Evolutionary conservation across 2,329 filamentous ascomycete genomes (phyloP).

Genomic region (Rosellinia necatrix): DNA sequence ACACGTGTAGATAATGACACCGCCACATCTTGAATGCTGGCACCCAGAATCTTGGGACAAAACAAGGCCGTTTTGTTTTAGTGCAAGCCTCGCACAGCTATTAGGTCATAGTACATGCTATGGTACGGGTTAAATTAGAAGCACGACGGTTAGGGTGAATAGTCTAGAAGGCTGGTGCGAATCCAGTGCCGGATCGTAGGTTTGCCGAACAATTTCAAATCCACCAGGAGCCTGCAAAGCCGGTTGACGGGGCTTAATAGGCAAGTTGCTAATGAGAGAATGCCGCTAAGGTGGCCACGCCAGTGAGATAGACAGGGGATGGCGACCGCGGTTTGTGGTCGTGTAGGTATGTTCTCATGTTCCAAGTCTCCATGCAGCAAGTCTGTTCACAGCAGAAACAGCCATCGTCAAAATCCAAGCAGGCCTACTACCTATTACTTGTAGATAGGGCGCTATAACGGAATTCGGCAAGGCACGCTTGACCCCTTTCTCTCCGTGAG

Average conservation of each 20-base stretch:
- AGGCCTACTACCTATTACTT: not conserved
- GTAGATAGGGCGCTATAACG: not conserved
- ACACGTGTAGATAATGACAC: too few relatives aligned
- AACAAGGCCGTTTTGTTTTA: not conserved
- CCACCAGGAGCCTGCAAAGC: not conserved
- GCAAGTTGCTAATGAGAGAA: not conserved
- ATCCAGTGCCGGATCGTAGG: too few relatives aligned
- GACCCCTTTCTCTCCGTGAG: not conserved
- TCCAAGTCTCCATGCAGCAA: too few relatives aligned
- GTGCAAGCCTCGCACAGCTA: not conserved
- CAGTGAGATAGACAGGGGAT: not conserved
- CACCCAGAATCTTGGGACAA: not conserved
- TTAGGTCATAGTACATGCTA: not conserved
- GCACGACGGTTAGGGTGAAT: not conserved
- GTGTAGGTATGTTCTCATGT: too few relatives aligned
- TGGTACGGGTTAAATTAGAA: not conserved
- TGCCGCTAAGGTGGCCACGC: not conserved
- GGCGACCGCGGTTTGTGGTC: too few relatives aligned
- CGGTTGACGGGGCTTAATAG: not conserved
- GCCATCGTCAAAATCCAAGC: not conserved
- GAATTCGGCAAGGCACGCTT: not conserved
- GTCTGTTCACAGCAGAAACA: too few relatives aligned
- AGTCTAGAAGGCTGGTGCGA: not conserved
- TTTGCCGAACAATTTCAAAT: too few relatives aligned
- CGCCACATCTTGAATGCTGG: not conserved